Percentiles rank a stretch among this genome's conserved stretches.
Conservation (phyloP, 164 flowering plant species). For the Annona squamosa region DNA sequence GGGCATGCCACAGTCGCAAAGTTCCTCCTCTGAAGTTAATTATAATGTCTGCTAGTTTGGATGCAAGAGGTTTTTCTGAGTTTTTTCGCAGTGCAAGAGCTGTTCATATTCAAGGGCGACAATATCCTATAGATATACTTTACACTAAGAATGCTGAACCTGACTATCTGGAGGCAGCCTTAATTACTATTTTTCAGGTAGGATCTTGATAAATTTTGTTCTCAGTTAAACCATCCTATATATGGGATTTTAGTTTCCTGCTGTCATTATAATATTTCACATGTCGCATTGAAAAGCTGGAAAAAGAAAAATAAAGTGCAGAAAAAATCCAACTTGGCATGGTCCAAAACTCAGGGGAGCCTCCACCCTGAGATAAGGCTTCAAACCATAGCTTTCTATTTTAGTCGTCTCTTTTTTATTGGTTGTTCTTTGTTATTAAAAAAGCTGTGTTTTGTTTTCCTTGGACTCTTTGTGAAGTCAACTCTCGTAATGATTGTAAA, state of each 20-base stretch:
- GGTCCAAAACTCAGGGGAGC: no score
- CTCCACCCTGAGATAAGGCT: no score
- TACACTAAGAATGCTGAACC: slow-evolving; percentile 58
- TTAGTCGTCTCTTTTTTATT: no score
- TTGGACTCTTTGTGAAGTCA: no score
- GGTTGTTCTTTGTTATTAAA: no score
- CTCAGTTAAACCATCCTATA: background rate
- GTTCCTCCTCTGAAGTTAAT: slow-evolving; percentile 64
- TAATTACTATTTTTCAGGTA: slow-evolving; percentile 91
- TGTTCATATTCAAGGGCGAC: slow-evolving; percentile 85
- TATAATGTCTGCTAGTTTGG: slow-evolving; percentile 96
- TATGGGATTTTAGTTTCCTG: background rate
- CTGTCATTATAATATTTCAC: background rate
- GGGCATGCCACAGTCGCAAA: slow-evolving; percentile 36
- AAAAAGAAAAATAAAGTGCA: no score
- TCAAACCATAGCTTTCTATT: no score
- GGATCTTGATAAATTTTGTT: background rate
- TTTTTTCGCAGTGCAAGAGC: slow-evolving; percentile 87
- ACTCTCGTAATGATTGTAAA: background rate
- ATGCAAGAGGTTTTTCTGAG: slow-evolving; percentile 82
- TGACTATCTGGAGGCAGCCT: slow-evolving; percentile 74
- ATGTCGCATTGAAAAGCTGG: no score
- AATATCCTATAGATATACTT: slow-evolving; percentile 71
- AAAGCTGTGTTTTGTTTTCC: no score
- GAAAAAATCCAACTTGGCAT: no score